Conservation (phyloP, 148 eudicot genomes). For the Dysphania ambrosioides region DNA sequence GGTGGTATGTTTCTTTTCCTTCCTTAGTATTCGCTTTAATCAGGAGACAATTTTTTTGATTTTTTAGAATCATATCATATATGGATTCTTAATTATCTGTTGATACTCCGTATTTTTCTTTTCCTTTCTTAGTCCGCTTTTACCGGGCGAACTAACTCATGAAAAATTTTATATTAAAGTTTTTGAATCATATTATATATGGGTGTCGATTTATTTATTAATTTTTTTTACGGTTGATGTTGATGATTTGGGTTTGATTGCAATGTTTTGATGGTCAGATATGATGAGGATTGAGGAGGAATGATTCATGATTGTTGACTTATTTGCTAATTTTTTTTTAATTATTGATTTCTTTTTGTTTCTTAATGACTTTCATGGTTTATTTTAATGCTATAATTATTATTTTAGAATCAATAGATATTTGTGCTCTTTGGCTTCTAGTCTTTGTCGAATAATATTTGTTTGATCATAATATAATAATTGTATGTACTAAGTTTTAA, state of each 20-base stretch:
- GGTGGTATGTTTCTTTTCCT: neutral
- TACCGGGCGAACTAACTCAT: too few species aligned
- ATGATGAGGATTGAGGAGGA: conserved; percentile 1
- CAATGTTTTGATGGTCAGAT: neutral
- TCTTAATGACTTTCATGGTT: neutral
- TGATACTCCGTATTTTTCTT: too few species aligned
- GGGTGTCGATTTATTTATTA: neutral
- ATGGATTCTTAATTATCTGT: too few species aligned
- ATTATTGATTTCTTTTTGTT: neutral
- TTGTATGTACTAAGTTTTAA: neutral
- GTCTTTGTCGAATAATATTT: neutral
- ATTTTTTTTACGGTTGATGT: neutral
- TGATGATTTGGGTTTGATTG: neutral
- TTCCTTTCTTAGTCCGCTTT: neutral
- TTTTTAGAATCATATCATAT: too few species aligned
- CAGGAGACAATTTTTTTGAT: too few species aligned
- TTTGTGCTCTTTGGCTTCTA: conserved; percentile 15
- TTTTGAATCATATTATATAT: too few species aligned
- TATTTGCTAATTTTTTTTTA: neutral
- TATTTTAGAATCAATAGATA: neutral
- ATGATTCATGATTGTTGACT: neutral
- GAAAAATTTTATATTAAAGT: too few species aligned
- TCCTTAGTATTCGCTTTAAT: too few species aligned
- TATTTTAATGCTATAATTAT: neutral
- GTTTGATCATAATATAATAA: neutral